phyloP scores from a whole-genome alignment of 352 stramenopile species.

The Blastocystis sp. region DNA sequence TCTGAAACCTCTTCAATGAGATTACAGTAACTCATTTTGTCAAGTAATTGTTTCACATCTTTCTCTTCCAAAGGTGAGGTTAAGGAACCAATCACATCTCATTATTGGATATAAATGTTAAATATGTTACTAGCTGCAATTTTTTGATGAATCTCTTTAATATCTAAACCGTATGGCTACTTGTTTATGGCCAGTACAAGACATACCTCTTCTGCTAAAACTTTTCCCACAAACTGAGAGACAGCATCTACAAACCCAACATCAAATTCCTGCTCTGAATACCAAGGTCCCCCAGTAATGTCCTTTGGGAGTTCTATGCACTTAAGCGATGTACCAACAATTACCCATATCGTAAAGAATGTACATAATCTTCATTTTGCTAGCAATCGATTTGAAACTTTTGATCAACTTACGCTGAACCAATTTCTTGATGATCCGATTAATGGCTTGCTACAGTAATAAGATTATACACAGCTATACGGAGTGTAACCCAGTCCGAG shows the following conservation, averaged over 20 bases:
- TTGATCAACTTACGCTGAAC: slow-evolving; percentile 92
- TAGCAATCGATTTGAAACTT: slow-evolving; percentile 93
- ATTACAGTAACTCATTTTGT: slow-evolving; percentile 60
- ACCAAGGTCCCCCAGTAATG: slow-evolving; percentile 96
- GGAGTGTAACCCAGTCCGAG: slow-evolving; percentile 85
- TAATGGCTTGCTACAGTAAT: slow-evolving; percentile 80
- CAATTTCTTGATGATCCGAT: slow-evolving; percentile 91
- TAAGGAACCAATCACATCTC: background rate
- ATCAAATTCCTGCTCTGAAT: slow-evolving; percentile 96
- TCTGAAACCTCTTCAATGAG: slow-evolving; percentile 49
- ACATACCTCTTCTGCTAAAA: slow-evolving; percentile 68
- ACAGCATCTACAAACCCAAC: slow-evolving; percentile 95
- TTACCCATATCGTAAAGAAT: slow-evolving; percentile 86
- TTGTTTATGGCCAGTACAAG: slow-evolving; percentile 68
- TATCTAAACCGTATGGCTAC: slow-evolving; percentile 61
- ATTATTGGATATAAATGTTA: slow-evolving; percentile 45
- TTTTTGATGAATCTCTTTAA: slow-evolving; percentile 12
- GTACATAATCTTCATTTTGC: slow-evolving; percentile 98
- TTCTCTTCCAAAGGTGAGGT: slow-evolving; percentile 24
- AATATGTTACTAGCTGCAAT: slow-evolving; percentile 54
- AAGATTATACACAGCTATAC: slow-evolving; percentile 66
- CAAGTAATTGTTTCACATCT: slow-evolving; percentile 37
- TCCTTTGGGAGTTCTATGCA: slow-evolving; percentile 84
- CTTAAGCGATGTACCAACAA: background rate
- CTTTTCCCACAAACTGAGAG: slow-evolving; percentile 83